Evolutionary conservation across 164 flowering plant species (phyloP), one percentile per base, ranked within the genome.

Genomic region (Vitis rotundifolia): DNA sequence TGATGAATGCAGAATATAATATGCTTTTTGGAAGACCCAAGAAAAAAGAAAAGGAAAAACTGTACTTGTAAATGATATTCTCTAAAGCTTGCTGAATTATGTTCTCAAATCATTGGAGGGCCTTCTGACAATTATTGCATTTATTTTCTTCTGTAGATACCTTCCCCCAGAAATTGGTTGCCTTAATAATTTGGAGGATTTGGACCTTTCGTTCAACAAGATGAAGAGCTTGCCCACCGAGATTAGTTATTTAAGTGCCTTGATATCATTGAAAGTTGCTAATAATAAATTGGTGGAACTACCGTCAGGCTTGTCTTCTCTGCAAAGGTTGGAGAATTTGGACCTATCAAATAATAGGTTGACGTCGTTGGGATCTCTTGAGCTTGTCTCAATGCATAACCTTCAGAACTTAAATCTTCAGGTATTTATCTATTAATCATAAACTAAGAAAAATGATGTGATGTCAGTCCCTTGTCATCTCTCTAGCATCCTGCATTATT

Each of bases 191-290:
- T 82, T 95, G 77, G 97, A 93, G 86, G 80, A 81, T 74, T 77
- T 95, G 44, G 97, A 95, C 80, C 89, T 93, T 66, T 95, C 98
- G 57, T 91, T 88, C 78, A 95, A 95, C 79, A 93, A 93, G 84
- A 78, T 95, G 73, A 90, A 85, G 83, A 82, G 64, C 64, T 82
- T 95, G 76, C 99, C 99, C 5, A 57, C 71, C 29, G 97, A 93
- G 80, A 89, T 95, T 66, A 71, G 86, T 76, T 58, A 70, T 70
- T 81, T 95, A 79, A 85, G n/a, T 59, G 80, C 82, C 62, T 80
- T 93, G 75, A 78, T 80, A 67, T 83, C 91, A 11, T 80, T 93
- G 81, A 91, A 84, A 70, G 82, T 95, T 70, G 82, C 98, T 37
- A 86, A 89, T 53, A 95, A 95, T 79, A 95, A 89, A 72, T 78